Percentiles rank a stretch among this genome's conserved stretches.
phyloP scores from a whole-genome alignment of 805 yeast species.

The Candida loeiensis region DNA sequence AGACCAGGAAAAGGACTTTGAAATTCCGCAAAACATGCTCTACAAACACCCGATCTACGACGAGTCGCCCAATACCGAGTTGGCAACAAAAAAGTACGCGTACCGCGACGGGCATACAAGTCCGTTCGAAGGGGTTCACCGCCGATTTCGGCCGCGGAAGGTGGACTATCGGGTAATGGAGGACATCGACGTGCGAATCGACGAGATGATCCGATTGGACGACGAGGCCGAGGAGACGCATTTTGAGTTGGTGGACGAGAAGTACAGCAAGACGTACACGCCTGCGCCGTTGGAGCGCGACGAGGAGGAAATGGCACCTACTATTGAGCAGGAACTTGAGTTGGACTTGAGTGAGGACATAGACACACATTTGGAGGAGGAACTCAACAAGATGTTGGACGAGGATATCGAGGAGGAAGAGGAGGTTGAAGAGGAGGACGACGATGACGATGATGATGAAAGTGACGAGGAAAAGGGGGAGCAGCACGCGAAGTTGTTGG shows the following conservation, averaged over 20 bases:
- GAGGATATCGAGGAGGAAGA: conserved; percentile 33
- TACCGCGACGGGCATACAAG: conserved; percentile 80
- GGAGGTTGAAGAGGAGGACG: conserved; percentile 53
- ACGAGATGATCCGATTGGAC: conserved; percentile 69
- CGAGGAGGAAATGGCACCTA: conserved; percentile 2
- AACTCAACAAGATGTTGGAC: conserved; percentile 51
- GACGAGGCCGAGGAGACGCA: conserved; percentile 78
- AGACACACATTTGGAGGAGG: conserved; percentile 48
- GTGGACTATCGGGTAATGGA: conserved; percentile 70
- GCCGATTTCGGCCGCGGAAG: conserved; percentile 68
- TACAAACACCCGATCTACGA: conserved; percentile 41
- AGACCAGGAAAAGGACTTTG: conserved; percentile 46
- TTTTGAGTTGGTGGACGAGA: conserved; percentile 67
- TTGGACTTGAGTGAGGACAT: conserved; percentile 32
- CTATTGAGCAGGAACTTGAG: conserved; percentile 22
- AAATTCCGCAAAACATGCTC: conserved; percentile 32
- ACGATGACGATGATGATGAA: conserved; percentile 50
- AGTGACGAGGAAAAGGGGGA: conserved; percentile 48
- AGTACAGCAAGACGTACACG: conserved; percentile 19
- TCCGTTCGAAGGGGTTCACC: conserved; percentile 68
- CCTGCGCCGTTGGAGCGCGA: conserved; percentile 3
- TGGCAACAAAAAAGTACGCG: conserved; percentile 43
- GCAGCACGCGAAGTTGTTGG: conserved; percentile 59
- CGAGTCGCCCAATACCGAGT: conserved; percentile 33
- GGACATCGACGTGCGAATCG: conserved; percentile 73